Evolutionary conservation across 495 filamentous ascomycete species (phyloP).

Genomic region (Antarctomyces pellizariae): DNA sequence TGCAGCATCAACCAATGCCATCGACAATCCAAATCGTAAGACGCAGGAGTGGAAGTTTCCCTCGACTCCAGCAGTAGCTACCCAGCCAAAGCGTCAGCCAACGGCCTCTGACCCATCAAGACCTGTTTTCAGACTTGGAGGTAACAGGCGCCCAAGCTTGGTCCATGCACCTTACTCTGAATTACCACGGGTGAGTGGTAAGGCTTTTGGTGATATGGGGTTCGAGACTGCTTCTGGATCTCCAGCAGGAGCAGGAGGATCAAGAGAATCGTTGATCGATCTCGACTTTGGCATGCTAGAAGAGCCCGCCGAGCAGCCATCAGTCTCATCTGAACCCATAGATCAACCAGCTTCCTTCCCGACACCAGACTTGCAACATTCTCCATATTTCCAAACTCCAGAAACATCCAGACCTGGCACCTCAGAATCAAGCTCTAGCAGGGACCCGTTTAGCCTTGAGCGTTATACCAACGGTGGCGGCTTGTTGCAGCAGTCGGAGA

Average conservation of each 20-base stretch:
- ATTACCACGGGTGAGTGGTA: constrained; percentile 5
- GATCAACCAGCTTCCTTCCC: too few relatives aligned
- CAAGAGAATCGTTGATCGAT: constrained; percentile 24
- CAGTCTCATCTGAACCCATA: neutral
- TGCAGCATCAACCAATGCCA: constrained; percentile 25
- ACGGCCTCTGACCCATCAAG: constrained; percentile 3
- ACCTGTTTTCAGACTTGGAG: constrained; percentile 9
- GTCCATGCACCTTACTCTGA: constrained; percentile 12
- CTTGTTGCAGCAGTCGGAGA: too few relatives aligned
- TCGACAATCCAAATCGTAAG: constrained; percentile 23
- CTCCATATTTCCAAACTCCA: too few relatives aligned
- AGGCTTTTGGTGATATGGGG: constrained; percentile 7
- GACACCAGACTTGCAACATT: too few relatives aligned
- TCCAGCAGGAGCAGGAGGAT: constrained; percentile 16
- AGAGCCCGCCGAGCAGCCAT: neutral
- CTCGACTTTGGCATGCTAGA: constrained; percentile 24
- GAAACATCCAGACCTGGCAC: too few relatives aligned
- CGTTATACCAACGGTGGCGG: too few relatives aligned
- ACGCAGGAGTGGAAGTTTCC: constrained; percentile 43
- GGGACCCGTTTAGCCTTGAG: too few relatives aligned
- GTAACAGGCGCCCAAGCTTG: constrained; percentile 19
- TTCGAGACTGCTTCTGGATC: too few relatives aligned
- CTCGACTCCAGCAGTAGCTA: constrained; percentile 24
- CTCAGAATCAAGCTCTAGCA: too few relatives aligned
- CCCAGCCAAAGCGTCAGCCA: constrained; percentile 25